Conservation (phyloP, 2,329 filamentous ascomycete species). For the Ceratocystis harringtonii region DNA sequence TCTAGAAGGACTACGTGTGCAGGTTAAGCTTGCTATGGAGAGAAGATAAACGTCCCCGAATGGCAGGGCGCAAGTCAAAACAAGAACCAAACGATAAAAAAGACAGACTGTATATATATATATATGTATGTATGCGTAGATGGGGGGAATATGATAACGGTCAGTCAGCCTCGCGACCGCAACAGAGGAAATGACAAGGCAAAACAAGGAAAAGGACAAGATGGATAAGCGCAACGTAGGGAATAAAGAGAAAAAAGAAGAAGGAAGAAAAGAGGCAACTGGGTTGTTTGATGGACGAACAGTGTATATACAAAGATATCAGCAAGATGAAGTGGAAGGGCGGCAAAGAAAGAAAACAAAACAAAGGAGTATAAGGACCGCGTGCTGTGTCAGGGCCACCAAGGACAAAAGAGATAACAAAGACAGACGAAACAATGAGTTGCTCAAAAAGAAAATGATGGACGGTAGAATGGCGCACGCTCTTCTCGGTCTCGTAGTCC, state of each 20-base stretch:
- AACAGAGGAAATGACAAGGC: neutral
- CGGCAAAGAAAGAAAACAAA: neutral
- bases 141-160: neutral
- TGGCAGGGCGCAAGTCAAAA: neutral
- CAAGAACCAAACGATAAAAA: neutral
- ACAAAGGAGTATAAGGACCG: neutral
- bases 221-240: neutral
- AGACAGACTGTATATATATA: neutral
- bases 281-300: neutral
- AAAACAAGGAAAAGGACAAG: neutral
- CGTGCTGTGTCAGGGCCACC: neutral
- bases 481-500: neutral
- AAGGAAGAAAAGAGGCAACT: neutral
- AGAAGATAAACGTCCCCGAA: too few species aligned
- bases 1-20: too few species aligned
- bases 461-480: neutral
- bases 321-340: neutral
- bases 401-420: neutral
- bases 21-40: too few species aligned
- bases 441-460: slow-evolving; percentile 5
- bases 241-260: slow-evolving; percentile 3
- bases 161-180: neutral
- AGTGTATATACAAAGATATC: neutral
- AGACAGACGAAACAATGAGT: neutral
- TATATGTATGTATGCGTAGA: neutral